Evolutionary conservation across 805 yeast species (phyloP).

Genomic region (Yarrowia phangngaensis): DNA sequence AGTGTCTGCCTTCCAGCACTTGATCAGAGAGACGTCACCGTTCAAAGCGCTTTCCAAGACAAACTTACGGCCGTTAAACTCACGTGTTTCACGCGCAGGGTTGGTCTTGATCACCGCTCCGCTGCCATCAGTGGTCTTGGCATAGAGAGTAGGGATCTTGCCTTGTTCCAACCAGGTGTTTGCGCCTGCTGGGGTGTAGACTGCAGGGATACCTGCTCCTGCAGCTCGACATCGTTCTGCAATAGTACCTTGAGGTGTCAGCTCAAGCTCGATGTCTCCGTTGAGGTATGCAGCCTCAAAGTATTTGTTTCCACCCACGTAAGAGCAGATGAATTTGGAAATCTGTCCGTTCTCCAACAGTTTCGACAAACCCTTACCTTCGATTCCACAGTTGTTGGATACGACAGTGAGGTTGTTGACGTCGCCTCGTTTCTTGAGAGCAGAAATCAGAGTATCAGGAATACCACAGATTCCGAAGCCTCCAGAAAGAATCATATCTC

Average conservation of each 20-base stretch:
- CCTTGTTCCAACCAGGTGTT: conserved; percentile 52
- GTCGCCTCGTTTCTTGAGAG: conserved; percentile 39
- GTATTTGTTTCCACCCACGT: conserved; percentile 46
- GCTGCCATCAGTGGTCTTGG: conserved; percentile 32
- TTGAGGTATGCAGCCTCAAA: conserved; percentile 44
- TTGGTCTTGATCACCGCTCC: conserved; percentile 39
- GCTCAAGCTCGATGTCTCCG: conserved; percentile 47
- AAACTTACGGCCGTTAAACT: conserved; percentile 45
- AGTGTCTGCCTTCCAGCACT: conserved; percentile 48
- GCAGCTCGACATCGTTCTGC: conserved; percentile 51
- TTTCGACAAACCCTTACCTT: conserved; percentile 45
- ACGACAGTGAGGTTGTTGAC: conserved; percentile 41
- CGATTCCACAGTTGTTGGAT: conserved; percentile 50
- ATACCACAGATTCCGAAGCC: conserved; percentile 51
- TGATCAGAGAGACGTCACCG: conserved; percentile 50
- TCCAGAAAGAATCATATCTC: conserved; percentile 44
- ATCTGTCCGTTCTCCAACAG: conserved; percentile 46
- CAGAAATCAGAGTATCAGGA: conserved; percentile 46
- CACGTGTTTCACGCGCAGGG: conserved; percentile 45
- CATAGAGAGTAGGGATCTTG: conserved; percentile 45
- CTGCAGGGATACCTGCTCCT: conserved; percentile 50
- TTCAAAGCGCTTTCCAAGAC: conserved; percentile 45
- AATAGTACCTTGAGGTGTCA: conserved; percentile 52
- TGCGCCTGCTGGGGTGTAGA: conserved; percentile 50
- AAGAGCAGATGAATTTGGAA: conserved; percentile 46